phyloP scores from a whole-genome alignment of 805 yeast genomes.

The Starmera quercuum region DNA sequence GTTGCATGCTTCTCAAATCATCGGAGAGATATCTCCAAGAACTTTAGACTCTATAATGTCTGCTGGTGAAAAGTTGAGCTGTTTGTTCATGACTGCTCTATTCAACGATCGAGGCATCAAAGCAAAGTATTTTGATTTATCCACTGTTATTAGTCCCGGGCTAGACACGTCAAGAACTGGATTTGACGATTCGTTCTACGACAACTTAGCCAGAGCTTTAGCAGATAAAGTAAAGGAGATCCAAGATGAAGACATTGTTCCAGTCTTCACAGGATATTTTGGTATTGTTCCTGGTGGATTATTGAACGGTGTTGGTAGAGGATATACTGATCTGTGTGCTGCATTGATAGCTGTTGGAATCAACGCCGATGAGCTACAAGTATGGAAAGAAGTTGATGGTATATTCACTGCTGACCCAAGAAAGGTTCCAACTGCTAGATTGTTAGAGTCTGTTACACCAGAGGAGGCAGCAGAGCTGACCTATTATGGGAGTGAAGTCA shows the following conservation, averaged over 20 bases:
- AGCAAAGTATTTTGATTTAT: conserved; percentile 73
- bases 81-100: conserved; percentile 80
- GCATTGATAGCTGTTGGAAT: conserved; percentile 92
- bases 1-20: conserved; percentile 79
- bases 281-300: conserved; percentile 96
- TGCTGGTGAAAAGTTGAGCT: conserved; percentile 88
- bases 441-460: conserved; percentile 85
- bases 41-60: conserved; percentile 88
- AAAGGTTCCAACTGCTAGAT: conserved; percentile 83
- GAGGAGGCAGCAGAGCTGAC: conserved; percentile 98
- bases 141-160: conserved; percentile 60
- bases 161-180: conserved; percentile 44
- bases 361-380: conserved; percentile 88
- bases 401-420: conserved; percentile 98
- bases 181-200: conserved; percentile 62
- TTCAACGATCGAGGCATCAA: conserved; percentile 77
- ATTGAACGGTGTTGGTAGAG: conserved; percentile 89
- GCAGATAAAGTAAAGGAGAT: conserved; percentile 40
- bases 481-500: conserved; percentile 95
- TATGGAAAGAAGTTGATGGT: conserved; percentile 99
- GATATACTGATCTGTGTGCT: conserved; percentile 96
- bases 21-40: conserved; percentile 86
- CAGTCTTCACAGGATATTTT: conserved; percentile 93
- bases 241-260: conserved; percentile 43
- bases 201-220: conserved; percentile 42